Evolutionary conservation across 139 green algal species (phyloP), one percentile per base, ranked within the genome.

Genomic region (Protoeuglena noctilucae): DNA sequence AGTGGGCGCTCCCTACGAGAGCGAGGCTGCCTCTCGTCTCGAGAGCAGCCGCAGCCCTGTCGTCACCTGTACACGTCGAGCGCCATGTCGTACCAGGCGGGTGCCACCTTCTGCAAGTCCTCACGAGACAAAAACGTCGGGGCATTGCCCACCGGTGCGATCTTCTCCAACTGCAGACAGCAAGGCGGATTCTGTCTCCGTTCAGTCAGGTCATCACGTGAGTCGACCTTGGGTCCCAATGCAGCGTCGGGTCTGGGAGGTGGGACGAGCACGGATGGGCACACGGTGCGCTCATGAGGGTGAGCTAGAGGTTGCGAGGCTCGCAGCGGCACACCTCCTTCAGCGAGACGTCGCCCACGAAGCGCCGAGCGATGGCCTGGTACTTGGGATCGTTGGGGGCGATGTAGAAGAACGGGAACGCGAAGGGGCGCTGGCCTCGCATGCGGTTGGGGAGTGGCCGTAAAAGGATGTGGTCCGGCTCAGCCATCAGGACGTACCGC

Each of bases 401-500:
- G 40, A 98, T 98, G 82, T 98, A 98, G 72, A 95, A 95, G 69
- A 98, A 98, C 22, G 86, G 86, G 59, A 94, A 98, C 6, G 85
- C 79, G 40, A 34, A 25, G 23, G 75, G 63, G 30, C 52, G 59
- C 24, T 75, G 25, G 19, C 72, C 70, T 17, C 43, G 55, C 83
- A 95, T 93, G 28, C 95, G 77, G 66, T 98, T 98, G 40, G 83
- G 82, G 54, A 98, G 66, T 23, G 90, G 90, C 40, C 78, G 71
- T 40, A 97, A 56, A 68, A 92, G 87, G 24, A 96, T 60, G 71
- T 98, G 89, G 69, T 98, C 90, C 1, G 90, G 90, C 66, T 98
- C 90, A 2, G 71, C 73, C 89, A 98, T 98, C 21, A 96, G 73
- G 17, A 98, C 72, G 29, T 86, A 94, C 50, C 25, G 43, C 43